A percentile compares a stretch with the other conserved stretches of the same genome.
These are phyloP conservation scores for Amphicarpaea edgeworthii DNA, from an alignment of 306 rosid species.

Conservation along the genomic window DNA sequence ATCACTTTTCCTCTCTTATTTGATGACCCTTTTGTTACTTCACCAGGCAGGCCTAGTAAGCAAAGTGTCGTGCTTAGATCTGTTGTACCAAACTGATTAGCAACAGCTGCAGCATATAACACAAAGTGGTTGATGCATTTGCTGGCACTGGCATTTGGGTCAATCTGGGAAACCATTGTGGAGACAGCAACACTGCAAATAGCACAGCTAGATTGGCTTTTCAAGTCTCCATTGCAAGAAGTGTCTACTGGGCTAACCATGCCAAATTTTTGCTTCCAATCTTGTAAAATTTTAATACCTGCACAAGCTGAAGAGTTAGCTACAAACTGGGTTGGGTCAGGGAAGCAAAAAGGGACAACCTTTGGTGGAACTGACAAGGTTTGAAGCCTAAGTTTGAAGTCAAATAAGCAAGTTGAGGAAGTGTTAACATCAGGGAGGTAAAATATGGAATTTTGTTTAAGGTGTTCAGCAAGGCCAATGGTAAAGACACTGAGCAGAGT, in stretches of 20 bases:
- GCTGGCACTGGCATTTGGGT: too few species aligned
- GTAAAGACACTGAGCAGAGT: slow-evolving; percentile 68
- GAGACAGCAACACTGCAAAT: slow-evolving; percentile 62
- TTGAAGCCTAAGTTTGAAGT: slow-evolving; percentile 50
- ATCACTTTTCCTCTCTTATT: slow-evolving; percentile 18
- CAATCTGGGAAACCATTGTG: slow-evolving; percentile 48
- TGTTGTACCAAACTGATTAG: slow-evolving; percentile 65
- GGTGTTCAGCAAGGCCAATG: slow-evolving; percentile 70
- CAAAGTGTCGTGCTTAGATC: slow-evolving; percentile 64
- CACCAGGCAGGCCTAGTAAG: slow-evolving; percentile 52
- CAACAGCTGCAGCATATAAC: slow-evolving; percentile 70
- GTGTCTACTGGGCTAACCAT: slow-evolving; percentile 45
- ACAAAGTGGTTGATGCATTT: too few species aligned
- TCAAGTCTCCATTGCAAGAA: slow-evolving; percentile 61
- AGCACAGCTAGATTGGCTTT: slow-evolving; percentile 48
- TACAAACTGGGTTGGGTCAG: slow-evolving; percentile 60
- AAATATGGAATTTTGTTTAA: slow-evolving; percentile 61
- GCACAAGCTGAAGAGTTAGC: slow-evolving; percentile 57
- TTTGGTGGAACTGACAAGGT: slow-evolving; percentile 48
- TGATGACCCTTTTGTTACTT: slow-evolving; percentile 21
- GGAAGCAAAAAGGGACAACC: slow-evolving; percentile 58
- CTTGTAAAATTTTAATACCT: slow-evolving; percentile 56
- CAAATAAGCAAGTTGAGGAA: slow-evolving; percentile 67
- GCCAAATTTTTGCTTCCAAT: slow-evolving; percentile 59
- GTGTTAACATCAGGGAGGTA: slow-evolving; percentile 55